phyloP scores from a whole-genome alignment of 2,329 filamentous ascomycete genomes.

The Graphilbum ipis-grandicollis region DNA sequence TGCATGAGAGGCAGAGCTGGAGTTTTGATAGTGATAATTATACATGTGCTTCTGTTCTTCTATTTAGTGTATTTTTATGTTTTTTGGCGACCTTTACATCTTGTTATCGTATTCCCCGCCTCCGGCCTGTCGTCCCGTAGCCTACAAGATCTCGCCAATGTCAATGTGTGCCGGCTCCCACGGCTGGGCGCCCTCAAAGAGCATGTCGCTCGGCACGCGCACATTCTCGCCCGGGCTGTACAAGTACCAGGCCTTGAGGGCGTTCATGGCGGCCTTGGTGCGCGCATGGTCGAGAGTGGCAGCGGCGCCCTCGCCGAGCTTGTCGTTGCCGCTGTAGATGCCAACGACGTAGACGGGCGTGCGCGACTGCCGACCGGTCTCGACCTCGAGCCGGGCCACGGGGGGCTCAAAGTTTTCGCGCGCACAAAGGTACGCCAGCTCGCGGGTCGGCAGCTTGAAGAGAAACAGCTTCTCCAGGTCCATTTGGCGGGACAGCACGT shows the following conservation, averaged over 20 bases:
- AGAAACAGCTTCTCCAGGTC: slow-evolving; percentile 64
- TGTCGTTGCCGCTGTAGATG: slow-evolving; percentile 80
- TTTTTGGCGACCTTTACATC: too few species aligned
- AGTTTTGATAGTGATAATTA: neutral
- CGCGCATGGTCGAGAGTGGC: slow-evolving; percentile 62
- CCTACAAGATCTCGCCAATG: slow-evolving; percentile 48
- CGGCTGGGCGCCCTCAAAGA: slow-evolving; percentile 38
- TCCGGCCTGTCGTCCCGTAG: too few species aligned
- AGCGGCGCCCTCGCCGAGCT: slow-evolving; percentile 80
- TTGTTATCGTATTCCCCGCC: too few species aligned
- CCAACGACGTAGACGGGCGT: slow-evolving; percentile 88
- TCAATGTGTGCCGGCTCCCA: slow-evolving; percentile 56
- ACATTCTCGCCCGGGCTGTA: slow-evolving; percentile 61
- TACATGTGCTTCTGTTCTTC: too few species aligned
- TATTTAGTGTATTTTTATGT: too few species aligned
- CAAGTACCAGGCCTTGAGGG: slow-evolving; percentile 88
- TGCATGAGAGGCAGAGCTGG: neutral
- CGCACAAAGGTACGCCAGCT: slow-evolving; percentile 67
- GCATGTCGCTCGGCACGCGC: slow-evolving; percentile 52
- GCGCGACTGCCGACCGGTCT: slow-evolving; percentile 72
- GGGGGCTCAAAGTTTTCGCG: slow-evolving; percentile 80
- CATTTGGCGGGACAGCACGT: slow-evolving; percentile 67
- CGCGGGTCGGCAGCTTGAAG: slow-evolving; percentile 69
- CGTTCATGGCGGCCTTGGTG: slow-evolving; percentile 62
- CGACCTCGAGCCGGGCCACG: slow-evolving; percentile 70